Conservation (phyloP, 2,329 filamentous ascomycete genomes). For the Beauveria pseudobassiana region DNA sequence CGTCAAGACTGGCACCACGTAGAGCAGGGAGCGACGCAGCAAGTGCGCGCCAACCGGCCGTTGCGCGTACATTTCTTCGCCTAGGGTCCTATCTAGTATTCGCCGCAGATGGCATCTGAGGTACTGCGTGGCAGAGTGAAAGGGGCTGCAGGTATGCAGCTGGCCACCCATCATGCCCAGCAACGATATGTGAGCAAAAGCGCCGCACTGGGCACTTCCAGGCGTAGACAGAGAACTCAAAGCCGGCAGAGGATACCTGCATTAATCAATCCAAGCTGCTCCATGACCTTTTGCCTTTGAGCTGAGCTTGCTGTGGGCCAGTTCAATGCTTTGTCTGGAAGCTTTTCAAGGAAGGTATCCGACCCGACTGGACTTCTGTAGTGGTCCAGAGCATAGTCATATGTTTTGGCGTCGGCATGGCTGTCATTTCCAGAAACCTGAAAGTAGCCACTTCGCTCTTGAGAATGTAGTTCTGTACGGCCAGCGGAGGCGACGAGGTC, state of each 20-base stretch:
- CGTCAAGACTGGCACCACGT: constrained; percentile 23
- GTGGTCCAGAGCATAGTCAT: constrained; percentile 26
- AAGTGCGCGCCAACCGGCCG: constrained; percentile 30
- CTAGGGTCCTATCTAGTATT: constrained; percentile 29
- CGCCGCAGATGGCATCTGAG: constrained; percentile 25
- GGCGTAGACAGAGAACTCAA: constrained; percentile 28
- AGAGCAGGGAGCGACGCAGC: constrained; percentile 34
- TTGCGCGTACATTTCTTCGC: constrained; percentile 28
- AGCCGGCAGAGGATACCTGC: constrained; percentile 26
- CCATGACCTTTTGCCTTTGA: constrained; percentile 28
- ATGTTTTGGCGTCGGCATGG: constrained; percentile 30
- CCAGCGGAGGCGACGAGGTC: constrained; percentile 27
- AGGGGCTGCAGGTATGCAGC: constrained; percentile 27
- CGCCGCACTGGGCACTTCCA: constrained; percentile 21
- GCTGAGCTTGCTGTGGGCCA: constrained; percentile 20
- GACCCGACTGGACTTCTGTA: constrained; percentile 27
- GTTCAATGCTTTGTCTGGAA: constrained; percentile 22
- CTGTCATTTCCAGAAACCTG: constrained; percentile 29
- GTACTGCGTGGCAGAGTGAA: constrained; percentile 26
- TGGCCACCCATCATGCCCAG: constrained; percentile 23
- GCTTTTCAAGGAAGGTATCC: constrained; percentile 34
- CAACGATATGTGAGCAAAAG: constrained; percentile 31
- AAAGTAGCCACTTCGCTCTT: constrained; percentile 34
- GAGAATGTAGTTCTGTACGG: constrained; percentile 26
- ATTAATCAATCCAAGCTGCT: constrained; percentile 31